Evolutionary conservation across 768 basidiomycete genomes (phyloP).

Genomic region (button mushroom (Agaricus bisporus)): DNA sequence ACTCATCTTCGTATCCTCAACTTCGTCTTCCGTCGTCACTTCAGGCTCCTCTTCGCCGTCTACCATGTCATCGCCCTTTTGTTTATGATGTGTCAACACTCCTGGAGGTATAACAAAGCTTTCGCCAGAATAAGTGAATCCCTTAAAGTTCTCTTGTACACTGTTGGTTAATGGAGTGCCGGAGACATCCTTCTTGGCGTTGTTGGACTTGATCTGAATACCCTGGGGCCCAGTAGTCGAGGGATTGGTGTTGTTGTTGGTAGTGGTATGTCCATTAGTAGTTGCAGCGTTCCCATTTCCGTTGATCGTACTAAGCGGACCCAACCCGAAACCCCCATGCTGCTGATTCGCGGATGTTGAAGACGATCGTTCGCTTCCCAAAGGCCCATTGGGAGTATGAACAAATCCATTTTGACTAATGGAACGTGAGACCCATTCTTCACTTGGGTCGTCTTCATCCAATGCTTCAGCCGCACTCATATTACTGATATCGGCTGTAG

Average conservation of each 20-base stretch:
- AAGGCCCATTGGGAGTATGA: slow-evolving; percentile 73
- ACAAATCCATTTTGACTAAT: slow-evolving; percentile 6
- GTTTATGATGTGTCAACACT: slow-evolving; percentile 3
- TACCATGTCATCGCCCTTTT: slow-evolving; percentile 42
- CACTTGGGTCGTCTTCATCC: slow-evolving; percentile 60
- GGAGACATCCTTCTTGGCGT: slow-evolving; percentile 33
- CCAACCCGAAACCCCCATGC: slow-evolving; percentile 1
- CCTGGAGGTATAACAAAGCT: slow-evolving; percentile 38
- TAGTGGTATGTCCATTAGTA: slow-evolving; percentile 10
- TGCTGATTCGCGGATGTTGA: not conserved
- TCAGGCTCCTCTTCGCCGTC: slow-evolving; percentile 45
- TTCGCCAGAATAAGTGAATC: slow-evolving; percentile 86
- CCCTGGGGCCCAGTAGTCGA: slow-evolving; percentile 21
- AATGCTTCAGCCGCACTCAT: slow-evolving; percentile 36
- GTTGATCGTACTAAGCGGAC: slow-evolving; percentile 4
- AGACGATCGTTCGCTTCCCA: slow-evolving; percentile 48
- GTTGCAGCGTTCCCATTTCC: not conserved
- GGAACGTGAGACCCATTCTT: slow-evolving; percentile 45
- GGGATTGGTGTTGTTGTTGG: slow-evolving; percentile 4
- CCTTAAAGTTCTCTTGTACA: slow-evolving; percentile 95
- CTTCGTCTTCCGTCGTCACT: slow-evolving; percentile 69
- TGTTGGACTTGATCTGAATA: slow-evolving; percentile 46
- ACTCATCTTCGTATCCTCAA: slow-evolving; percentile 55
- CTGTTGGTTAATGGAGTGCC: slow-evolving; percentile 80
- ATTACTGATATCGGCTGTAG: slow-evolving; percentile 80